These are phyloP conservation scores for Rhodotorula sp. DNA, from an alignment of 1,284 basidiomycete species.

Conservation along the genomic window DNA sequence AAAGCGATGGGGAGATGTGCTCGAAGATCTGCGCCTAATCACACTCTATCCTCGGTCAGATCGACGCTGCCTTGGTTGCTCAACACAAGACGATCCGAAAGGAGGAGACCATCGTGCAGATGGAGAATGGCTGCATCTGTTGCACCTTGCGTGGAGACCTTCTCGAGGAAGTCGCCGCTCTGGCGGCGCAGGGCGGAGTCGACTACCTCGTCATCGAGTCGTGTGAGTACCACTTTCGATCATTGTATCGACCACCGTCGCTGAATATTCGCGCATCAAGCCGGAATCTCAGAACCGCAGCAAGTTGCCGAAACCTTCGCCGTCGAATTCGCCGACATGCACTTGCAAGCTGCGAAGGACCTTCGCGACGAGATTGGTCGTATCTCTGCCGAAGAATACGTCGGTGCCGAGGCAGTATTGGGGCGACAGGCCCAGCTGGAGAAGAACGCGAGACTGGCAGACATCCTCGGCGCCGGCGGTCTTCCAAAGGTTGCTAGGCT, in stretches of 20 bases:
- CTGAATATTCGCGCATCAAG: neutral
- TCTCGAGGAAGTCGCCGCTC: slow-evolving; percentile 53
- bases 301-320: slow-evolving; percentile 43
- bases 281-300: slow-evolving; percentile 55
- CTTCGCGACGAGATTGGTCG: slow-evolving; percentile 38
- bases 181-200: slow-evolving; percentile 50
- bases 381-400: neutral
- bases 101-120: slow-evolving; percentile 53
- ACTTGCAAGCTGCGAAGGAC: slow-evolving; percentile 50
- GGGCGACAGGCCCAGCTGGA: slow-evolving; percentile 38
- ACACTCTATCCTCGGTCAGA: slow-evolving; percentile 25
- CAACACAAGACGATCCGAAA: slow-evolving; percentile 52
- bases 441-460: slow-evolving; percentile 47
- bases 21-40: neutral
- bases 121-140: slow-evolving; percentile 57
- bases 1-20: neutral
- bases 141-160: slow-evolving; percentile 56
- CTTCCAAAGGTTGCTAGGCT: slow-evolving; percentile 49
- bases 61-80: slow-evolving; percentile 52
- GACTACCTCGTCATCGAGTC: slow-evolving; percentile 55
- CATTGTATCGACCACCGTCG: rapidly evolving
- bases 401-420: slow-evolving; percentile 14
- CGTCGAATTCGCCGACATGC: slow-evolving; percentile 49
- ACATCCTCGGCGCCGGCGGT: slow-evolving; percentile 52
- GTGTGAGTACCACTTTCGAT: slow-evolving; percentile 16